Evolutionary conservation across 495 filamentous ascomycete species (phyloP).

Genomic region (Penicillium arizonense): DNA sequence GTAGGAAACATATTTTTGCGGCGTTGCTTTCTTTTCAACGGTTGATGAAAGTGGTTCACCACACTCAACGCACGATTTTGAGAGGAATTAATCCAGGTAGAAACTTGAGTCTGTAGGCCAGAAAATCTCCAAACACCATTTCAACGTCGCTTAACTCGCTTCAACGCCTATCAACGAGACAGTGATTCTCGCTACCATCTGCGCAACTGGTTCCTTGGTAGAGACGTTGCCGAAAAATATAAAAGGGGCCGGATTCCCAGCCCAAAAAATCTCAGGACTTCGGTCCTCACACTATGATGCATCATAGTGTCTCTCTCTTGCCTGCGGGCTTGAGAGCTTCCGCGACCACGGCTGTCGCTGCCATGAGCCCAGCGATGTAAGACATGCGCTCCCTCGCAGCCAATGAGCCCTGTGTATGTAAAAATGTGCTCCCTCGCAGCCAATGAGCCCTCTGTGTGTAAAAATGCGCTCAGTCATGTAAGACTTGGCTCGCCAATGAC

Average conservation of each 20-base stretch:
- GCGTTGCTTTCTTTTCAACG: not conserved
- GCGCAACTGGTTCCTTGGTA: conserved; percentile 1
- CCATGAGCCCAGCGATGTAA: not conserved
- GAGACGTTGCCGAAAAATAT: conserved; percentile 1
- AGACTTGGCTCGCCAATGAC: too few species aligned
- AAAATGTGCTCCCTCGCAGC: too few species aligned
- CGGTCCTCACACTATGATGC: not conserved
- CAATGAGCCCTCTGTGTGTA: too few species aligned
- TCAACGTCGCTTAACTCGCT: not conserved
- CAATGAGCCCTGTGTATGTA: not conserved
- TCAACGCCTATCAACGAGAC: conserved; percentile 1
- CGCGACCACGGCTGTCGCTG: not conserved
- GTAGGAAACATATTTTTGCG: not conserved
- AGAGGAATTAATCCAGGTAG: not conserved
- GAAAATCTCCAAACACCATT: not conserved
- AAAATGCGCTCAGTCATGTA: too few species aligned
- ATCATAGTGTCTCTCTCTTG: not conserved
- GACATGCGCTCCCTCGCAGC: not conserved
- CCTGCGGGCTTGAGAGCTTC: not conserved
- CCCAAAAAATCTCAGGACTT: conserved; percentile 3
- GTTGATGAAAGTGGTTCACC: not conserved
- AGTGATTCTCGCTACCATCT: conserved; percentile 1
- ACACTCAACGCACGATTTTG: not conserved
- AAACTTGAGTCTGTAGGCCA: conserved; percentile 1
- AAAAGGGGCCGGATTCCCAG: not conserved